These are phyloP conservation scores for Saccharomycopsis javanensis DNA, from an alignment of 805 yeast genomes.

Conservation along the genomic window DNA sequence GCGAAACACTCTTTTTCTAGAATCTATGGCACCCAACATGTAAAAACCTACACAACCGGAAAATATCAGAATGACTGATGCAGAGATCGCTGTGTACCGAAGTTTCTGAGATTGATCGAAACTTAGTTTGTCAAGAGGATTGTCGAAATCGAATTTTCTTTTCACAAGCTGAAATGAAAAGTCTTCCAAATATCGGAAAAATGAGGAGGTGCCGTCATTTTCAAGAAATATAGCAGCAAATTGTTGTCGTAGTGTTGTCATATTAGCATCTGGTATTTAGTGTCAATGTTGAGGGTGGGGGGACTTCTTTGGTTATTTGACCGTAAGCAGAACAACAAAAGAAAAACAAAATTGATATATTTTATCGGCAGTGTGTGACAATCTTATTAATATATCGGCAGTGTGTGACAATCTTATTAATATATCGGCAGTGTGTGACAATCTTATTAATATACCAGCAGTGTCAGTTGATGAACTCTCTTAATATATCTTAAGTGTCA, in stretches of 20 bases:
- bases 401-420: too few relatives aligned
- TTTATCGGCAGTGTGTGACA: too few relatives aligned
- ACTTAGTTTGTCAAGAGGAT: slow-evolving; percentile 11
- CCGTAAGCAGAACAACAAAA: too few relatives aligned
- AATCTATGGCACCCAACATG: slow-evolving; percentile 52
- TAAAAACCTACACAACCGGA: slow-evolving; percentile 55
- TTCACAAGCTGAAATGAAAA: neutral
- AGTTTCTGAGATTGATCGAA: slow-evolving; percentile 10
- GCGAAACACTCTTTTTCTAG: slow-evolving; percentile 50
- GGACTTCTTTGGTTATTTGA: too few relatives aligned
- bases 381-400: too few relatives aligned
- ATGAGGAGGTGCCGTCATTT: too few relatives aligned
- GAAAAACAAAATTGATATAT: too few relatives aligned
- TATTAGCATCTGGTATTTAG: neutral
- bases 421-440: too few relatives aligned
- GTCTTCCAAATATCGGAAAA: neutral
- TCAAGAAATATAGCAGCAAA: neutral
- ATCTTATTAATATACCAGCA: too few relatives aligned
- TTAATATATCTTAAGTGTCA: too few relatives aligned
- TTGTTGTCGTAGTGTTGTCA: neutral
- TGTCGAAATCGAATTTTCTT: neutral
- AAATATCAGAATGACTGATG: slow-evolving; percentile 40
- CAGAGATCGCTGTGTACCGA: slow-evolving; percentile 32
- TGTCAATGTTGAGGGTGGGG: too few relatives aligned
- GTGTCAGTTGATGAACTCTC: too few relatives aligned